A percentile compares a stretch with the other conserved stretches of the same genome.
Conservation (phyloP, 495 filamentous ascomycete species). For the Aspergillus cavernicola region DNA sequence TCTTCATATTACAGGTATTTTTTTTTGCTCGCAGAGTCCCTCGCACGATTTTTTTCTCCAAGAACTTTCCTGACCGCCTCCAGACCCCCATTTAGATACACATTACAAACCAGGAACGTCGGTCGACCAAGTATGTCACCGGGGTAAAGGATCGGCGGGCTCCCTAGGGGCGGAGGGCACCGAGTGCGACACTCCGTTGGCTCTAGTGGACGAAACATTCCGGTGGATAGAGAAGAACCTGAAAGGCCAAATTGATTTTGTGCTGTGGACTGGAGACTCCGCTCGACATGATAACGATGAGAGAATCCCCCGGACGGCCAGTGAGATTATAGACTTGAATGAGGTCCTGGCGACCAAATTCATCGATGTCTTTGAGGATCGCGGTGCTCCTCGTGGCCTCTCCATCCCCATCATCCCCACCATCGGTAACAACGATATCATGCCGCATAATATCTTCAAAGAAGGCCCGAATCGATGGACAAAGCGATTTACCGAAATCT, state of each 20-base stretch:
- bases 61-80: background rate
- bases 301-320: slow-evolving; percentile 65
- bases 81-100: slow-evolving; percentile 87
- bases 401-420: slow-evolving; percentile 82
- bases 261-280: slow-evolving; percentile 96
- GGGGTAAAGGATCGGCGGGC: slow-evolving; percentile 71
- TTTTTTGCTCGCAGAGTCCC: background rate
- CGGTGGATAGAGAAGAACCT: slow-evolving; percentile 85
- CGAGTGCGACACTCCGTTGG: slow-evolving; percentile 80
- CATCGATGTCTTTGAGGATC: slow-evolving; percentile 60
- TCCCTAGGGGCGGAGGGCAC: slow-evolving; percentile 77
- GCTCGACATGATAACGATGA: slow-evolving; percentile 95
- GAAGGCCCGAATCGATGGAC: slow-evolving; percentile 84
- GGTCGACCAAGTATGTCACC: slow-evolving; percentile 71
- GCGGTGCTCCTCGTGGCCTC: slow-evolving; percentile 50
- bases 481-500: slow-evolving; percentile 65
- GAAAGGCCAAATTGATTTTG: slow-evolving; percentile 83
- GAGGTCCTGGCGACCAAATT: slow-evolving; percentile 71
- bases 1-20: slow-evolving; percentile 90
- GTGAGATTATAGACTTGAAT: slow-evolving; percentile 75
- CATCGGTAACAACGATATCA: slow-evolving; percentile 95
- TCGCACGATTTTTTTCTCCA: background rate
- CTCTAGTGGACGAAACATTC: slow-evolving; percentile 85
- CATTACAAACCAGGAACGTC: slow-evolving; percentile 77
- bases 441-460: slow-evolving; percentile 92